Conservation (phyloP, 345 rosid genomes). For the Ceriops decandra region DNA sequence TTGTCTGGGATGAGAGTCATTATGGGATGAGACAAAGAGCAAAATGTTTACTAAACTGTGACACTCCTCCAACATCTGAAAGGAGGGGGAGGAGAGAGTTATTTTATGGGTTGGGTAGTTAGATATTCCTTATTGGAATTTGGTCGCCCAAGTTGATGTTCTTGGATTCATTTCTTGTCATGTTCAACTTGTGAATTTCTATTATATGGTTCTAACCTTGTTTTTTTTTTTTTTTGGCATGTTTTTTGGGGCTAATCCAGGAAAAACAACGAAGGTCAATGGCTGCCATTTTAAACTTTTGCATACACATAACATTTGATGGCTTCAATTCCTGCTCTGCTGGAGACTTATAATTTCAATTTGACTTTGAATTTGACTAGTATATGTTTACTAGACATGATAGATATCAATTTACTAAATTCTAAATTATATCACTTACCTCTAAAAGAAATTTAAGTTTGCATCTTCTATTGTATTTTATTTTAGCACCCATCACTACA, state of each 20-base stretch:
- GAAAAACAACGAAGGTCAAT: constrained; percentile 59
- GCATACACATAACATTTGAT: background rate
- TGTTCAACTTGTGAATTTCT: constrained; percentile 13
- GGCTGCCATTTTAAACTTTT: background rate
- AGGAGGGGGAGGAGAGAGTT: no score
- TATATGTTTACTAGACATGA: no score
- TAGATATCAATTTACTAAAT: no score
- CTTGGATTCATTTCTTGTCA: constrained; percentile 13
- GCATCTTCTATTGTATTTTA: background rate
- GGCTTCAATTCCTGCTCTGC: background rate
- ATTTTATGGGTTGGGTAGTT: no score
- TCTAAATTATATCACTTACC: no score
- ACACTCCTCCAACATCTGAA: no score
- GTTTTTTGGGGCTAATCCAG: constrained; percentile 33
- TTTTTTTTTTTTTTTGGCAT: constrained; percentile 22
- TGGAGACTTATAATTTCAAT: background rate
- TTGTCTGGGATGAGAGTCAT: no score
- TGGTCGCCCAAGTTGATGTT: background rate
- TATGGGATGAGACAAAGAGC: no score
- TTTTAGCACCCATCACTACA: background rate
- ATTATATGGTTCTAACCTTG: constrained; percentile 20
- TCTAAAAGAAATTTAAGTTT: no score
- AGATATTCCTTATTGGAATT: no score
- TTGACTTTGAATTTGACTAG: background rate
- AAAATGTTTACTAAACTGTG: no score